Percentiles rank a stretch among this genome's conserved stretches.
Conservation (phyloP, 352 stramenopile genomes). For the Salisapilia sapeloensis region DNA sequence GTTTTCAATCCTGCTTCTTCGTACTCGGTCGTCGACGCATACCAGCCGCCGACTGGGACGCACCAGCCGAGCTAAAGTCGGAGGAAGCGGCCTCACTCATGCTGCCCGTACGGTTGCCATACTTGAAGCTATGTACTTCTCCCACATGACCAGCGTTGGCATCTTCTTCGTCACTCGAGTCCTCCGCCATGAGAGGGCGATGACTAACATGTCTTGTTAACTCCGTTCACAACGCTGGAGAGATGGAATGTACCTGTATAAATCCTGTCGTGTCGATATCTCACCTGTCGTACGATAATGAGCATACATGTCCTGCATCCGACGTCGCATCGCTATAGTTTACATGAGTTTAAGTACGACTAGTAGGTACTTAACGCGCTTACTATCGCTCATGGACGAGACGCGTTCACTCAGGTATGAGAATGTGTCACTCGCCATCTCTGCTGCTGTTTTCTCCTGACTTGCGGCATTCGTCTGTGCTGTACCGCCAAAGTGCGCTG, state of each 20-base stretch:
- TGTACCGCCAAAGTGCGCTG: conserved; percentile 38
- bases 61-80: too few species aligned
- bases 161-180: conserved; percentile 61
- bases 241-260: conserved; percentile 28
- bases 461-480: conserved; percentile 6
- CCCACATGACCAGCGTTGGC: conserved; percentile 5
- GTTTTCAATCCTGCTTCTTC: conserved; percentile 12
- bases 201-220: conserved; percentile 16
- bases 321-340: conserved; percentile 46
- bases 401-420: conserved; percentile 48
- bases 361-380: conserved; percentile 1
- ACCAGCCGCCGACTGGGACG: too few species aligned
- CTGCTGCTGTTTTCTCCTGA: conserved; percentile 40
- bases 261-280: conserved; percentile 21
- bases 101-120: conserved; percentile 16
- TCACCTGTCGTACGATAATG: conserved; percentile 61
- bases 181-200: conserved; percentile 45
- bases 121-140: conserved; percentile 7
- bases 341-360: not conserved
- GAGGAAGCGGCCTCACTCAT: conserved; percentile 6
- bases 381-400: conserved; percentile 61
- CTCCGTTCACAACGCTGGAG: not conserved
- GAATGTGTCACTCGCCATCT: conserved; percentile 65
- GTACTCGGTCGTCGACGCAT: conserved; percentile 29
- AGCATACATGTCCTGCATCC: conserved; percentile 71